These are phyloP conservation scores for Porphyridium purpureum DNA, from an alignment of 23 red algal species.

Conservation along the genomic window DNA sequence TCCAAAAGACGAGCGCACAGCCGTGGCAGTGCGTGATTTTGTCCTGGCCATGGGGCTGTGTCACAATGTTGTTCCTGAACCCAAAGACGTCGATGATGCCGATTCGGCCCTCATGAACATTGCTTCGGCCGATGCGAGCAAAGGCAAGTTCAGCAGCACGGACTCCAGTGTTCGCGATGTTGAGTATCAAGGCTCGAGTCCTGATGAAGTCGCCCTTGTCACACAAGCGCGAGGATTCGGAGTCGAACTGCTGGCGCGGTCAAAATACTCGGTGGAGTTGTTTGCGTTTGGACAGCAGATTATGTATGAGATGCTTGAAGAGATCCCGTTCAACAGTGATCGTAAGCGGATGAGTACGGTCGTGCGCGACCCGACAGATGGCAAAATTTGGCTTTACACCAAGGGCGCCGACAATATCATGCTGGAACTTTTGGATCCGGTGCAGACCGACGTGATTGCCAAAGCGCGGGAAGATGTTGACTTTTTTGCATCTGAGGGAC, in stretches of 20 bases:
- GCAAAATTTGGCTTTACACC: slow-evolving; percentile 38
- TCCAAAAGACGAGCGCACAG: slow-evolving; percentile 2
- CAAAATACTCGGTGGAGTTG: slow-evolving; percentile 11
- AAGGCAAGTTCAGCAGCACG: no score
- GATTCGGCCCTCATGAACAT: no score
- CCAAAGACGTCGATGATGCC: slow-evolving; percentile 17
- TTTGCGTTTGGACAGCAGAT: slow-evolving; percentile 19
- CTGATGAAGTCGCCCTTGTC: slow-evolving; percentile 83
- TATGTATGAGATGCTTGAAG: slow-evolving; percentile 44
- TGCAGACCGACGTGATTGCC: slow-evolving; percentile 11
- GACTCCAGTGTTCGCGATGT: no score
- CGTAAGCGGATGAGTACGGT: slow-evolving; percentile 75
- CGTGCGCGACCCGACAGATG: slow-evolving; percentile 40
- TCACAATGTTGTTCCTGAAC: slow-evolving; percentile 57
- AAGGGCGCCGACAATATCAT: slow-evolving; percentile 84
- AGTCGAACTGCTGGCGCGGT: slow-evolving; percentile 15
- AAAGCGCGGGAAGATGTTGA: slow-evolving; percentile 42
- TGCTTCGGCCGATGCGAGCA: no score
- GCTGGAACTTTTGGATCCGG: slow-evolving; percentile 21
- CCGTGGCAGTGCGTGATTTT: slow-evolving; percentile 39
- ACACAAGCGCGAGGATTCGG: slow-evolving; percentile 38
- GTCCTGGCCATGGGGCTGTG: slow-evolving; percentile 73
- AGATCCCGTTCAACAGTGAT: slow-evolving; percentile 50
- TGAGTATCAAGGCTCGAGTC: slow-evolving; percentile 61
- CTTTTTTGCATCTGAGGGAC: slow-evolving; percentile 52